Evolutionary conservation across 305 asterid genomes (phyloP).

Genomic region (Fraxinus greggii): DNA sequence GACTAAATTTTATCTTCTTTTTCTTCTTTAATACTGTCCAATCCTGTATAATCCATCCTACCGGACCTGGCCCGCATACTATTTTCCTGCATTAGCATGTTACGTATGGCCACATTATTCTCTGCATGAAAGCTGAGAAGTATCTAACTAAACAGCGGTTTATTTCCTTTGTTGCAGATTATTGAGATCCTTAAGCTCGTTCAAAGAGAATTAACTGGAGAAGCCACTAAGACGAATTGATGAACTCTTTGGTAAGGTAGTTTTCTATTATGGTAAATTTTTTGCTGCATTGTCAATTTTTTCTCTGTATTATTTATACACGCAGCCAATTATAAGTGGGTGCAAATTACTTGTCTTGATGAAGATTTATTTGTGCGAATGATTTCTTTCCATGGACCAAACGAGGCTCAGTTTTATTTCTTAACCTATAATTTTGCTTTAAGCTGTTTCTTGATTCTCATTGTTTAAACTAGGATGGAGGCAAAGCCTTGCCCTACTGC

Average conservation of each 20-base stretch:
- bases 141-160: conserved; percentile 9
- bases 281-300: neutral
- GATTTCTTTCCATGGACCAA: neutral
- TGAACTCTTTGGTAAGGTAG: conserved; percentile 38
- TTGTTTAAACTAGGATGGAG: neutral
- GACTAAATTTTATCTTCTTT: neutral
- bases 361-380: neutral
- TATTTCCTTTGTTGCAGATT: conserved; percentile 42
- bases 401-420: neutral
- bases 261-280: neutral
- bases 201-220: conserved; percentile 80
- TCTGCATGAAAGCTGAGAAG: conserved; percentile 9
- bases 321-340: neutral
- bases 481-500: neutral
- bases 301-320: neutral
- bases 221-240: conserved; percentile 41
- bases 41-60: neutral
- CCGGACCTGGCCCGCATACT: neutral
- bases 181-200: conserved; percentile 73
- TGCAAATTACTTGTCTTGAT: neutral
- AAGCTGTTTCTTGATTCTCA: neutral
- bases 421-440: neutral
- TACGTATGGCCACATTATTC: neutral
- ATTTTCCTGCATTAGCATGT: neutral
- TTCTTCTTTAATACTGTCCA: neutral